Percentiles rank a stretch among this genome's conserved stretches.
phyloP scores from a whole-genome alignment of 1,284 basidiomycete species.

The Leccinum variabile region DNA sequence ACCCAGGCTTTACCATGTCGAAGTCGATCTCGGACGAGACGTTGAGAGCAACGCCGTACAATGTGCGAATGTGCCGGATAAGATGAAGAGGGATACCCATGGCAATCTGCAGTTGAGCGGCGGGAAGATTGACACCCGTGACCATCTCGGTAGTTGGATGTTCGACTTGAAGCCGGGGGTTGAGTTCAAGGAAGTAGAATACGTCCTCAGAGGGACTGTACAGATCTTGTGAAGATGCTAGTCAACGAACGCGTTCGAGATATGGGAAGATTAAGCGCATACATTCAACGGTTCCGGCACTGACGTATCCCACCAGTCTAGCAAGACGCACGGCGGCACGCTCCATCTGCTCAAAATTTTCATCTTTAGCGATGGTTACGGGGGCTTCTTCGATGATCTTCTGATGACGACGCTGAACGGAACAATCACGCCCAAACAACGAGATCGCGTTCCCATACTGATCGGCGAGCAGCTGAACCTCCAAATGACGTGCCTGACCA shows the following conservation, averaged over 20 bases:
- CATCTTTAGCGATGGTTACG: conserved; percentile 92
- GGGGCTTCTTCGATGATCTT: conserved; percentile 99
- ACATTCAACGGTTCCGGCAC: conserved; percentile 99
- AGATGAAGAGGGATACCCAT: conserved; percentile 98
- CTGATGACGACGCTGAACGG: conserved; percentile 98
- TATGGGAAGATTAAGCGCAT: conserved; percentile 29
- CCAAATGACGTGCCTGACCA: conserved; percentile 94
- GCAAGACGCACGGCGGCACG: conserved; percentile 96
- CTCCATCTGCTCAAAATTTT: conserved; percentile 96
- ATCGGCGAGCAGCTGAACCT: conserved; percentile 98
- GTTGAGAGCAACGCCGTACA: conserved; percentile 92
- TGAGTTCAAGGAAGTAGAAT: conserved; percentile 98
- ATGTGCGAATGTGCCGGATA: conserved; percentile 93
- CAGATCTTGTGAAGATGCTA: conserved; percentile 62
- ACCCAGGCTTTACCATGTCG: conserved; percentile 88
- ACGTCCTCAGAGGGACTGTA: conserved; percentile 93
- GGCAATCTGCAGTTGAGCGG: conserved; percentile 95
- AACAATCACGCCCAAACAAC: conserved; percentile 98
- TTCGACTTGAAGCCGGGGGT: conserved; percentile 99
- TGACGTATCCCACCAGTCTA: conserved; percentile 98
- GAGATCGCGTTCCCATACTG: conserved; percentile 99
- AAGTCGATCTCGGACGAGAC: conserved; percentile 94
- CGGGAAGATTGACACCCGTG: conserved; percentile 96
- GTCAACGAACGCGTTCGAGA: conserved; percentile 6
- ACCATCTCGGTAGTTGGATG: conserved; percentile 99